These are phyloP conservation scores for Tricholomella constricta DNA, from an alignment of 768 basidiomycete genomes.

Conservation along the genomic window DNA sequence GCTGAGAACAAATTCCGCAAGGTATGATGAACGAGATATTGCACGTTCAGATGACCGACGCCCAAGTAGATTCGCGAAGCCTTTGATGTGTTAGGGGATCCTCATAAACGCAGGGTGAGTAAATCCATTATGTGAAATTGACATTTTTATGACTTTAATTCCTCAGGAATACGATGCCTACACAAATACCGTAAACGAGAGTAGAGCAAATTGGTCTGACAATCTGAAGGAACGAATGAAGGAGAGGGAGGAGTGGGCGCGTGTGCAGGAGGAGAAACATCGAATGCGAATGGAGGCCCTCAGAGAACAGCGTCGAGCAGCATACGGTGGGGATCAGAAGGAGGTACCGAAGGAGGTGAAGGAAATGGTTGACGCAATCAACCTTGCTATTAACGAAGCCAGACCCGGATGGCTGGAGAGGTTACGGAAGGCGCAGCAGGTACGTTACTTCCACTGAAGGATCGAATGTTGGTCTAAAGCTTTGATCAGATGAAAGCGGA, in stretches of 20 bases:
- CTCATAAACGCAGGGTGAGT: constrained; percentile 54
- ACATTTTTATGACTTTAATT: background rate
- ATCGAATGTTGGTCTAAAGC: background rate
- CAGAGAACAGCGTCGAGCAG: constrained; percentile 33
- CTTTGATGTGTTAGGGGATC: constrained; percentile 59
- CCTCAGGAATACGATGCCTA: constrained; percentile 50
- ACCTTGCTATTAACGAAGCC: constrained; percentile 49
- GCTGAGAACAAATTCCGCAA: constrained; percentile 63
- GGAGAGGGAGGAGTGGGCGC: constrained; percentile 59
- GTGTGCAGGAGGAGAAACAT: constrained; percentile 47
- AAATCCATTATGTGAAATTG: background rate
- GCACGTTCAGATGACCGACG: constrained; percentile 5
- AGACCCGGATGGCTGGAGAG: constrained; percentile 68
- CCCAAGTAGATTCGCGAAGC: constrained; percentile 58
- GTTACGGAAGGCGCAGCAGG: constrained; percentile 51
- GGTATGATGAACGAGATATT: constrained; percentile 37
- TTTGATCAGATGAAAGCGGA: constrained; percentile 16
- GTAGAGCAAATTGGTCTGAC: constrained; percentile 31
- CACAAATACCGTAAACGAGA: constrained; percentile 31
- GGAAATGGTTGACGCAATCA: constrained; percentile 57
- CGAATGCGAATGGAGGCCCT: constrained; percentile 51
- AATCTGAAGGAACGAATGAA: constrained; percentile 44
- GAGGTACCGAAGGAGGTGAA: constrained; percentile 45
- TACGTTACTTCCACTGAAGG: constrained; percentile 24
- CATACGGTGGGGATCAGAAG: constrained; percentile 40